Conservation (phyloP, 345 rosid species). For the Acer campestre region DNA sequence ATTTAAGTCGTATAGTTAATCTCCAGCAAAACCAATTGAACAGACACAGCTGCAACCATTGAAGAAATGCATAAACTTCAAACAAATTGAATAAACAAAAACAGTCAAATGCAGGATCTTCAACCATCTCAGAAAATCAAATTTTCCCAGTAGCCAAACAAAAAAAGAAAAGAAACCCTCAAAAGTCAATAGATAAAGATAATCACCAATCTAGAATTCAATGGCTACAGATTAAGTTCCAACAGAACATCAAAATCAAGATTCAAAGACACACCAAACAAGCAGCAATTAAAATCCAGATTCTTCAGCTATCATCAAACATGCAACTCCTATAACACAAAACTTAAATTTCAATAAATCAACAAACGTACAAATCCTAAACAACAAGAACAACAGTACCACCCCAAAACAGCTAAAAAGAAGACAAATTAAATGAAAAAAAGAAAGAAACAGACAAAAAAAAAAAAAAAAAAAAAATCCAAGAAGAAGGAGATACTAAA, state of each 20-base stretch:
- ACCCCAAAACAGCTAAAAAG: not conserved
- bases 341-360: not conserved
- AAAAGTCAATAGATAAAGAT: not conserved
- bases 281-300: not conserved
- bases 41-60: not conserved
- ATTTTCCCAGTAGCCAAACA: not conserved
- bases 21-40: not conserved
- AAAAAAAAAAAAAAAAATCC: too few species aligned
- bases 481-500: not conserved
- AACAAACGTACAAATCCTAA: not conserved
- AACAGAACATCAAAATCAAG: not conserved
- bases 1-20: not conserved
- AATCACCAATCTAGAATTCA: not conserved
- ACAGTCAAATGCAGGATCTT: not conserved
- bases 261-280: not conserved
- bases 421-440: not conserved
- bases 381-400: not conserved
- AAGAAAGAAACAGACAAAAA: not conserved
- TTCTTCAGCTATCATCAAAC: not conserved
- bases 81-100: not conserved
- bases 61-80: too few species aligned
- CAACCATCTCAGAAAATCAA: not conserved
- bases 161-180: constrained; percentile 1
- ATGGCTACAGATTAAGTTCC: not conserved
- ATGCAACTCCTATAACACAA: not conserved